Conservation (phyloP, 768 basidiomycete genomes). For the Chalciporus chontae region DNA sequence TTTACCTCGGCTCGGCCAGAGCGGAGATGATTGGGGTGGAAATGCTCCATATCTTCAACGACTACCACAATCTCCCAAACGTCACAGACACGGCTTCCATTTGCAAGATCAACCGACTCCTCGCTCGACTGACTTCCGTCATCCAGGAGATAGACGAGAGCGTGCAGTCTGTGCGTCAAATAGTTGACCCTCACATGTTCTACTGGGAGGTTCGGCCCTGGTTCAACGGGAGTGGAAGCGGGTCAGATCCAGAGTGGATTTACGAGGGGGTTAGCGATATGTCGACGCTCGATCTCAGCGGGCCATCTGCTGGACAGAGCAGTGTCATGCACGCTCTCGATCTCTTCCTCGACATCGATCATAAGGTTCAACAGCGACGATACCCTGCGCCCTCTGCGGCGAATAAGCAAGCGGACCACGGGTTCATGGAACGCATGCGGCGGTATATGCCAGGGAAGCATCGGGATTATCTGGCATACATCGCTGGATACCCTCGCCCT, state of each 20-base stretch:
- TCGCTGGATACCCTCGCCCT: constrained; percentile 56
- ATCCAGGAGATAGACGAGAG: constrained; percentile 73
- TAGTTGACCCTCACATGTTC: constrained; percentile 82
- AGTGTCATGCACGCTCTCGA: constrained; percentile 85
- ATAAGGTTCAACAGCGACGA: constrained; percentile 70
- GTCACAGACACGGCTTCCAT: constrained; percentile 57
- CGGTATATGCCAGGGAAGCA: constrained; percentile 94
- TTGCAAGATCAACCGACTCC: constrained; percentile 68
- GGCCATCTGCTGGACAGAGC: constrained; percentile 94
- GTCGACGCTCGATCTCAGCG: constrained; percentile 64
- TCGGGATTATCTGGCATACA: constrained; percentile 73
- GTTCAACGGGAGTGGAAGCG: constrained; percentile 79
- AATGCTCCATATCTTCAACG: constrained; percentile 82
- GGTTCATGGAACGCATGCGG: constrained; percentile 92
- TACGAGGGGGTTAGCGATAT: constrained; percentile 73
- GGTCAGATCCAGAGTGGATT: constrained; percentile 54
- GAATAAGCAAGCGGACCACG: constrained; percentile 63
- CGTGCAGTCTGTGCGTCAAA: constrained; percentile 63
- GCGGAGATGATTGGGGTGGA: constrained; percentile 86
- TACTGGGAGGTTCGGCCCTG: constrained; percentile 90
- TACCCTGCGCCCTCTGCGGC: constrained; percentile 62
- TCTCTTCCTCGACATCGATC: constrained; percentile 86
- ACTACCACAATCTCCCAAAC: constrained; percentile 76
- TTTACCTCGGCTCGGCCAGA: constrained; percentile 80
- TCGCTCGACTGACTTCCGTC: constrained; percentile 60